phyloP scores from a whole-genome alignment of 306 rosid genomes.

The Quercus dentata region DNA sequence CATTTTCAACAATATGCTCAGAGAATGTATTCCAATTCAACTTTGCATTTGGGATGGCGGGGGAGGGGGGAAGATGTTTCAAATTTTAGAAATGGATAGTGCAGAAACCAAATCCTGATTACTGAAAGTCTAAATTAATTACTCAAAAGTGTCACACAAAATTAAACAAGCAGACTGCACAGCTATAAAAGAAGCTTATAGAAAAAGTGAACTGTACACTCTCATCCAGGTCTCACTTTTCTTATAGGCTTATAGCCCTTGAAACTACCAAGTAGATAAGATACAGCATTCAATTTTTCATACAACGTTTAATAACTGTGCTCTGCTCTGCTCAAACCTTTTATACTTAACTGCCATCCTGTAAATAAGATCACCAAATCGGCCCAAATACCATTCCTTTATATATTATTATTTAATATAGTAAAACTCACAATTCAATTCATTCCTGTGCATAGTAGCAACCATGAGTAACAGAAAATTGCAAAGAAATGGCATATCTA shows the following conservation, averaged over 20 bases:
- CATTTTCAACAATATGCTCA: too few relatives aligned
- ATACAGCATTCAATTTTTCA: neutral
- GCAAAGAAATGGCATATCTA: neutral
- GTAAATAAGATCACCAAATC: neutral
- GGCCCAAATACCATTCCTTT: neutral
- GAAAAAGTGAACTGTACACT: neutral
- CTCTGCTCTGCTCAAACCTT: neutral
- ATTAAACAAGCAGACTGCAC: neutral
- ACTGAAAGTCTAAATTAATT: neutral
- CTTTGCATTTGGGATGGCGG: too few relatives aligned
- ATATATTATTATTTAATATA: neutral
- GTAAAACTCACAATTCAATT: neutral
- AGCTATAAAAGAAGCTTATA: neutral
- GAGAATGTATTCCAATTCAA: too few relatives aligned
- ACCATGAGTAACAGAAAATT: neutral
- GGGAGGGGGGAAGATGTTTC: too few relatives aligned
- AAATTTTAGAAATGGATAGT: neutral
- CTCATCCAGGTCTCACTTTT: neutral
- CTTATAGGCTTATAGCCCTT: neutral
- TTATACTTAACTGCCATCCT: neutral
- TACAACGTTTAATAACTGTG: too few relatives aligned
- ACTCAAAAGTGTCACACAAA: neutral
- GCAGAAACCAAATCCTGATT: neutral
- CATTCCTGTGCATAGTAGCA: neutral
- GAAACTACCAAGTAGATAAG: neutral